Base-by-base conservation (phyloP, 129 eudicot species). In the Tagetes erecta region DNA sequence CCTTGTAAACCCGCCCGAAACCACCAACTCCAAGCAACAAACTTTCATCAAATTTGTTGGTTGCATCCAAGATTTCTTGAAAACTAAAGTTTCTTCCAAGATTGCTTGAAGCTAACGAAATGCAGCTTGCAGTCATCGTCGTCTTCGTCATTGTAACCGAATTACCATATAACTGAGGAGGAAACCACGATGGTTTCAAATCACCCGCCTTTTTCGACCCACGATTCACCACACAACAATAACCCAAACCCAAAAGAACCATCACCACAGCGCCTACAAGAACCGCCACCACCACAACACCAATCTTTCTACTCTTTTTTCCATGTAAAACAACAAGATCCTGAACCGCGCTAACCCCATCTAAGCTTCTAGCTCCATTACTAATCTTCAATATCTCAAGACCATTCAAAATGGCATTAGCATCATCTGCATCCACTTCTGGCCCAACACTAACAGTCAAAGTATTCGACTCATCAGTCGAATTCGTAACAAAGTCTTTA, bases 1-100 rank as follows among this genome's bases (percentile, higher is more conserved):
- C 99, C 72, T 85, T 87, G 84, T 95, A 95, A 64, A 95, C 99
- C 77, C 99, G 84, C 59, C 99, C 99, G 53, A 95, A 95, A 67
- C 99, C 99, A 56, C 99, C 99, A 30, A 95, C 97, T 34, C 99
- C 99, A 30, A 95, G 96, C 52, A 95, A 86, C 73, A 83, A 78
- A 77, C 62, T 85, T 72, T 95, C 99, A 41, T 95, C 94, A 47
- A 95, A 95, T 20, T 91, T 91, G 63, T 91, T 91, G 0, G 99
- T 91, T 0, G 97, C 96, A 3, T 91, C 99, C 90, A 84, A 78
- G 73, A 95, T 95, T 84, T 95, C 97, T 78, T 91, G 99, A 80
- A 95, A 91, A 39, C 84, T 80, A 83, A 88, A 95, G 64, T 82
- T 82, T 36, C 92, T 84, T 40, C 97, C 96, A 64, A 89, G 87